Evolutionary conservation across 139 green algal genomes (phyloP).

Genomic region (Bryopsis sp.): DNA sequence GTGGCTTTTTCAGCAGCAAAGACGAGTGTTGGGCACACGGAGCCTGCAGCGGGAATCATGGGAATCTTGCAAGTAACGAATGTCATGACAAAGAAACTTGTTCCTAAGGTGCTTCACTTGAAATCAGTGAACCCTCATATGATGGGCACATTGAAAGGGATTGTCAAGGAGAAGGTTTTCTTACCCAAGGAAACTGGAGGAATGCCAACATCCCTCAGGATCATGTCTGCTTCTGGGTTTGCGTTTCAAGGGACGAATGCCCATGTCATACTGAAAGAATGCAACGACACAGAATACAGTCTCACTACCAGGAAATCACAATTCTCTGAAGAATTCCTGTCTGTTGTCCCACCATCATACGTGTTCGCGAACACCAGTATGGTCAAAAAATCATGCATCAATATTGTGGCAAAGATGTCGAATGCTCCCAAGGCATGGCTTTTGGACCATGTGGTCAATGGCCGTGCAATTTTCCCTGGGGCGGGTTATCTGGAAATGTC

Average conservation of each 20-base stretch:
- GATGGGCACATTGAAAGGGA: neutral
- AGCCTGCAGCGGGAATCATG: constrained; percentile 56
- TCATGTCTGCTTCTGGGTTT: constrained; percentile 44
- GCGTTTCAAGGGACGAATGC: constrained; percentile 76
- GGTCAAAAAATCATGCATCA: no score
- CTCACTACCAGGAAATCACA: no score
- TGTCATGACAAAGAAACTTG: constrained; percentile 5
- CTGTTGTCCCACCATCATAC: neutral
- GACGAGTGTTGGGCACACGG: constrained; percentile 56
- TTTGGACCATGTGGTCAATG: constrained; percentile 48
- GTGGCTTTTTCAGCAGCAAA: constrained; percentile 55
- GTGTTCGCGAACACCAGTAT: neutral
- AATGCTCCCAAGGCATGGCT: constrained; percentile 18
- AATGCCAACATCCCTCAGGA: no score
- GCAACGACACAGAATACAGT: neutral
- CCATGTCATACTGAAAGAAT: constrained; percentile 41
- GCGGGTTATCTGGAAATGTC: constrained; percentile 53
- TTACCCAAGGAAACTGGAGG: neutral
- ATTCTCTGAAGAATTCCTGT: neutral
- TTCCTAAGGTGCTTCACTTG: constrained; percentile 42
- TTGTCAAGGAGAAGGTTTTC: neutral
- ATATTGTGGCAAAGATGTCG: no score
- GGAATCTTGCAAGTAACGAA: constrained; percentile 37
- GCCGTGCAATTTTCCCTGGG: constrained; percentile 41
- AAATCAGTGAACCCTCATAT: constrained; percentile 52